Evolutionary conservation across 129 eudicot species (phyloP).

Genomic region (Chrysanthemum seticuspe): DNA sequence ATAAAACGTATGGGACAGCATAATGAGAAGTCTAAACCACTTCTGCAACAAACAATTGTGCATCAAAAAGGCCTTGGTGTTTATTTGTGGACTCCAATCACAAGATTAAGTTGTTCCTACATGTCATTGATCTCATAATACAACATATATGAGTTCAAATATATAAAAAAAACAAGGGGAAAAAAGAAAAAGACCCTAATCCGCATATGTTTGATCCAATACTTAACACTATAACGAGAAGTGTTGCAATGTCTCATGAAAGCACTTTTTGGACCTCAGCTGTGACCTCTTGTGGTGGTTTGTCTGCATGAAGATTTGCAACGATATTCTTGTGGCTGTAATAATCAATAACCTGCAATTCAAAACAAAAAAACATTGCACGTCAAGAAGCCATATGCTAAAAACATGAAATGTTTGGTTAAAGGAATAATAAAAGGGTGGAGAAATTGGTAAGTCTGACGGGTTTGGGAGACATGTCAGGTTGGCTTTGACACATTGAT

Average conservation of each 20-base stretch:
- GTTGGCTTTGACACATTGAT: too few relatives aligned
- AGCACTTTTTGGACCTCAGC: conserved; percentile 69
- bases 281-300: conserved; percentile 73
- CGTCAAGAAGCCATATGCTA: neutral
- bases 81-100: conserved; percentile 19
- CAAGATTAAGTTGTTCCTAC: conserved; percentile 24
- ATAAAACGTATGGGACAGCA: too few relatives aligned
- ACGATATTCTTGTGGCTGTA: conserved; percentile 64
- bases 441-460: too few relatives aligned
- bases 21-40: neutral
- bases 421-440: neutral
- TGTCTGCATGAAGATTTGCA: conserved; percentile 83
- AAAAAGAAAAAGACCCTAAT: conserved; percentile 7
- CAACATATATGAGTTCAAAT: conserved; percentile 33
- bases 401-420: neutral
- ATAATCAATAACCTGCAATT: conserved; percentile 79
- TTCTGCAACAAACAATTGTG: conserved; percentile 16
- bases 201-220: conserved; percentile 21
- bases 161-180: neutral
- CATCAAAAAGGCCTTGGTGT: conserved; percentile 14
- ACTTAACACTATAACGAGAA: conserved; percentile 8
- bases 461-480: too few relatives aligned
- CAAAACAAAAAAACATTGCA: neutral
- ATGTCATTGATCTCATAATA: conserved; percentile 30
- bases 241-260: conserved; percentile 26